Evolutionary conservation across 495 filamentous ascomycete species (phyloP).

Genomic region (Gamarada debralockiae): DNA sequence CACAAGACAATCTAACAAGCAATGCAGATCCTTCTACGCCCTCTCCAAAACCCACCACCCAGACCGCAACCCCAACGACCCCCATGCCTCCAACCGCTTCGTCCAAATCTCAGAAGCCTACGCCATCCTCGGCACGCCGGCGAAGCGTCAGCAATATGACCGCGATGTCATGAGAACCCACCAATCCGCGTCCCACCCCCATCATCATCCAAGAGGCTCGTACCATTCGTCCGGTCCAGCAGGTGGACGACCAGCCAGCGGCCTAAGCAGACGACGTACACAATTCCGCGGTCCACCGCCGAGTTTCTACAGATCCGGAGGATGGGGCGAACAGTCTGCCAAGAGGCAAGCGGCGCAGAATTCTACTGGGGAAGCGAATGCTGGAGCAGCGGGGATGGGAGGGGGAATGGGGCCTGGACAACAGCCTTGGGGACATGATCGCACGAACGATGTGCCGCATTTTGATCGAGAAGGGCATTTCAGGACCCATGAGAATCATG

Average conservation of each 20-base stretch:
- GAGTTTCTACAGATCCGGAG: conserved; percentile 77
- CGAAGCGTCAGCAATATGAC: conserved; percentile 78
- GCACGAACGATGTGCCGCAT: conserved; percentile 49
- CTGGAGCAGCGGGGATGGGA: conserved; percentile 14
- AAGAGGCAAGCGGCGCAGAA: conserved; percentile 46
- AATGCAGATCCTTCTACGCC: conserved; percentile 69
- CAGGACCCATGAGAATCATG: conserved; percentile 54
- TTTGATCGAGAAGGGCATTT: conserved; percentile 67
- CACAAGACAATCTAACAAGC: background rate
- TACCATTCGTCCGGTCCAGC: conserved; percentile 41
- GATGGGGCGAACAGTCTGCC: conserved; percentile 54
- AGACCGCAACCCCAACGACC: conserved; percentile 79
- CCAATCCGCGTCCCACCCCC: conserved; percentile 23
- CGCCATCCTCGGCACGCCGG: conserved; percentile 63
- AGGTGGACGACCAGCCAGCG: conserved; percentile 68
- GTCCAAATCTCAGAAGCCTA: conserved; percentile 85
- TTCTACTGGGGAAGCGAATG: conserved; percentile 25
- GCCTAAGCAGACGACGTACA: conserved; percentile 70
- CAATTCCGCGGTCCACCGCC: conserved; percentile 84
- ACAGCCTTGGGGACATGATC: conserved; percentile 27
- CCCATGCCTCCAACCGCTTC: conserved; percentile 71
- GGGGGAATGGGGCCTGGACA: conserved; percentile 45
- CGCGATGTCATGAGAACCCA: conserved; percentile 49
- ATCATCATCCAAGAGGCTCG: conserved; percentile 27
- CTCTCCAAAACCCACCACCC: conserved; percentile 94